Evolutionary conservation across 2,329 filamentous ascomycete genomes (phyloP), one percentile per base, ranked within the genome.

Genomic region (Fusarium hostae): DNA sequence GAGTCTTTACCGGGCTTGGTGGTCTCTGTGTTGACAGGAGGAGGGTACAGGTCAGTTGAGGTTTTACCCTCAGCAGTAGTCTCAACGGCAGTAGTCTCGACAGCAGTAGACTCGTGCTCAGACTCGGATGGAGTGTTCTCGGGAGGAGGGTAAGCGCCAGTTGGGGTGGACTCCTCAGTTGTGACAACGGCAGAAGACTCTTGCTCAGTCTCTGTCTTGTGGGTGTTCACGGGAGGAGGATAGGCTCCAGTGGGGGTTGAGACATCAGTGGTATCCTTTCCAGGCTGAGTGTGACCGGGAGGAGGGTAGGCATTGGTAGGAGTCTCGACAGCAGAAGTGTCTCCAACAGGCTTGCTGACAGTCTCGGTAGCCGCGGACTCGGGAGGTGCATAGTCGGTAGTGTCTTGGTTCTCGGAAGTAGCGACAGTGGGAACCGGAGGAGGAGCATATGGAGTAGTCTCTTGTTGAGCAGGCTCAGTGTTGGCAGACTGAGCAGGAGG

Each of bases 31-130:
- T 52, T 41, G 26, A 30, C 64, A 8, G 66, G 66, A 51, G 66
- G 66, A 34, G 66, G 66, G 16, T 68, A 68, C 28, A 68, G 6
- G 12, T 20, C 58, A 58, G 66, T 68, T 13, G 57, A 58, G 12
- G 63, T 50, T 8, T 34, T 54, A 5, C 15, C 54, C 30, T 52
- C 59, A 16, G 65, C 52, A 30, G 58, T 68, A 3, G 39, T 35
- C 22, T 15, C 52, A n/a, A 24, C 15, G n/a, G 45, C 45, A 18
- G 45, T 48, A 48, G 47, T 34, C 47, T 50, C 47, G 16, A 32
- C 30, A 11, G 48, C 48, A 26, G 48, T 26, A n/a, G 48, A 37
- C 32, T 26, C 48, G 5, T 51, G 48, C 22, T 51, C 48, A 37
- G 48, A 51, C 18, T 51, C 32, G 0, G 48, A 51, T 9, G 32